Conservation (phyloP, 768 basidiomycete genomes). For the Suillus americanus region DNA sequence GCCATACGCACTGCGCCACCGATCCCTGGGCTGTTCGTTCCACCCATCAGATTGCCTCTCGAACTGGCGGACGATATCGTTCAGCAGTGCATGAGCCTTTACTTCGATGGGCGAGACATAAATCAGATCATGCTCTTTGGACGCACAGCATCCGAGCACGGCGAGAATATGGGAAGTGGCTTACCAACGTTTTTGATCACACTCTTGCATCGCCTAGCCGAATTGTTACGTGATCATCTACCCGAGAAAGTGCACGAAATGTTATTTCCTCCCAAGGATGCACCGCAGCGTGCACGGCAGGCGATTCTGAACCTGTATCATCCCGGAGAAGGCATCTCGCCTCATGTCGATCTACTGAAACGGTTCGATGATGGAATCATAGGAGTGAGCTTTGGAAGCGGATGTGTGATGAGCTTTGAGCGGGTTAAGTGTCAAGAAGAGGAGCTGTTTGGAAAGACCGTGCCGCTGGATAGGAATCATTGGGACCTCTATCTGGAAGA, state of each 20-base stretch:
- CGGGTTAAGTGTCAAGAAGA: conserved; percentile 18
- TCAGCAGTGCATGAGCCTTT: conserved; percentile 53
- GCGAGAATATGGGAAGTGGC: conserved; percentile 33
- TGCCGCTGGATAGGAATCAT: conserved; percentile 6
- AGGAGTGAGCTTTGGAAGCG: conserved; percentile 79
- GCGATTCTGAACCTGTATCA: conserved; percentile 88
- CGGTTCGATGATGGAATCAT: conserved; percentile 91
- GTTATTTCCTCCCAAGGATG: conserved; percentile 52
- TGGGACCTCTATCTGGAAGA: conserved; percentile 71
- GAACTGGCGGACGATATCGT: conserved; percentile 51
- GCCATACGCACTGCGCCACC: conserved; percentile 44
- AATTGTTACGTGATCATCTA: conserved; percentile 48
- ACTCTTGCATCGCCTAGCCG: conserved; percentile 52
- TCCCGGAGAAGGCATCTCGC: conserved; percentile 86
- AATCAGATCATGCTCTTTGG: conserved; percentile 92
- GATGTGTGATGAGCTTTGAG: conserved; percentile 79
- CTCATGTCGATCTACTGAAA: conserved; percentile 82
- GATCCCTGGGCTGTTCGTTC: conserved; percentile 66
- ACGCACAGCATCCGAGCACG: conserved; percentile 30
- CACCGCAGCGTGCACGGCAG: conserved; percentile 60
- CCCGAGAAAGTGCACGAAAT: conserved; percentile 50
- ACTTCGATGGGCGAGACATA: conserved; percentile 48
- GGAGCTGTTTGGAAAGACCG: neutral
- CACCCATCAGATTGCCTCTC: conserved; percentile 47
- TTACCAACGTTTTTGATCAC: conserved; percentile 56